These are phyloP conservation scores for Gyrodon lividus DNA, from an alignment of 768 basidiomycete species.

Conservation along the genomic window DNA sequence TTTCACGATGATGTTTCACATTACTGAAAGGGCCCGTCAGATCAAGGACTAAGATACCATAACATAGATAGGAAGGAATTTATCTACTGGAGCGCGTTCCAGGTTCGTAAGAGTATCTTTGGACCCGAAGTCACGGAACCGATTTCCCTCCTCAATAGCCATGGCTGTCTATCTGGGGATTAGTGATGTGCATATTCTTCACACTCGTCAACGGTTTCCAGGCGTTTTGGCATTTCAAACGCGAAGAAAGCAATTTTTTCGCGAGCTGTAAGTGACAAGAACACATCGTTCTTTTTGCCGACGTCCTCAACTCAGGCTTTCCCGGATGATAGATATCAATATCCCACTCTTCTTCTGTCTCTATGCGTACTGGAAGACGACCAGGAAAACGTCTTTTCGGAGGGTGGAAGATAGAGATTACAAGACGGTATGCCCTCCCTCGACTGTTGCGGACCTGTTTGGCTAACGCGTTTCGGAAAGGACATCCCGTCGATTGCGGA, in stretches of 20 bases:
- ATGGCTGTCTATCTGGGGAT: constrained; percentile 67
- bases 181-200: constrained; percentile 60
- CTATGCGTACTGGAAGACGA: constrained; percentile 23
- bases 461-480: constrained; percentile 27
- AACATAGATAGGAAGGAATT: constrained; percentile 62
- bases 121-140: constrained; percentile 15
- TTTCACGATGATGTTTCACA: neutral
- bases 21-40: constrained; percentile 31
- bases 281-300: neutral
- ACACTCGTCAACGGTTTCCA: constrained; percentile 54
- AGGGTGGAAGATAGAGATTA: constrained; percentile 68
- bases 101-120: constrained; percentile 32
- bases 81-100: constrained; percentile 56
- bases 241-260: constrained; percentile 43
- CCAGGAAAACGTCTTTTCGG: constrained; percentile 38
- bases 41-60: constrained; percentile 66
- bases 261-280: constrained; percentile 38
- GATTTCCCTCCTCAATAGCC: constrained; percentile 33
- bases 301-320: constrained; percentile 2
- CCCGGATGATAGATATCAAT: constrained; percentile 32
- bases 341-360: constrained; percentile 21
- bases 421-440: constrained; percentile 47
- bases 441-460: neutral
- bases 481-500: constrained; percentile 68
- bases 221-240: constrained; percentile 62